Percentiles rank a stretch among this genome's conserved stretches.
Conservation (phyloP, 176 grass and related monocot genomes). For the Phyllostachys edulis region DNA sequence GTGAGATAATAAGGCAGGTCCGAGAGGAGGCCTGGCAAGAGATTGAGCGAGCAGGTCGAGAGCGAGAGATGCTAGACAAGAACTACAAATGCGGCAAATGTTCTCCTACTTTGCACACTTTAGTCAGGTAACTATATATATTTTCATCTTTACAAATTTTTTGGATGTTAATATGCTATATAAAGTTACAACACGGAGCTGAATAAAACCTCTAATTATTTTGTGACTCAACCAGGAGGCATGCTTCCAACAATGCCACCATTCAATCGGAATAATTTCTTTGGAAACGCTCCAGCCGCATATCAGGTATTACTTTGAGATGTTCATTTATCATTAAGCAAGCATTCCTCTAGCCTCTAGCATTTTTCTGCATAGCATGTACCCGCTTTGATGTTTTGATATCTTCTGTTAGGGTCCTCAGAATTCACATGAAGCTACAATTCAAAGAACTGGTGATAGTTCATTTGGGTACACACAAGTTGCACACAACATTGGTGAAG, state of each 20-base stretch:
- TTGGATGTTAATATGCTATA: background rate
- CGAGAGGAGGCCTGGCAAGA: background rate
- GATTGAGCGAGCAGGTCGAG: background rate
- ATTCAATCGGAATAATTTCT: background rate
- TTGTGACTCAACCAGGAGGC: background rate
- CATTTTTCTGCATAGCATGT: background rate
- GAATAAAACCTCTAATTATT: background rate
- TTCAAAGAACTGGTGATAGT: background rate
- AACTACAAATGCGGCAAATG: background rate
- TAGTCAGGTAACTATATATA: background rate
- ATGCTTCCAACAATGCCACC: background rate
- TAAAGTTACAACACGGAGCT: background rate
- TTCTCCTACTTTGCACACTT: background rate
- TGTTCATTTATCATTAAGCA: background rate
- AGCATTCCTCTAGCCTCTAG: background rate
- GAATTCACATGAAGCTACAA: background rate
- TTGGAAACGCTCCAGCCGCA: background rate
- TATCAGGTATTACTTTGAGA: background rate
- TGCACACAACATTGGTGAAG: background rate
- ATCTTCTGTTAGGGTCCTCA: background rate
- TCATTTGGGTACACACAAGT: background rate
- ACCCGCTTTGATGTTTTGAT: background rate
- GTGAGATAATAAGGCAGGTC: background rate
- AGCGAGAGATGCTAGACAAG: background rate
- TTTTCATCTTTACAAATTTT: background rate